These are phyloP conservation scores for Saccharum officinarum DNA, from an alignment of 176 grass and related monocot species.

Conservation along the genomic window DNA sequence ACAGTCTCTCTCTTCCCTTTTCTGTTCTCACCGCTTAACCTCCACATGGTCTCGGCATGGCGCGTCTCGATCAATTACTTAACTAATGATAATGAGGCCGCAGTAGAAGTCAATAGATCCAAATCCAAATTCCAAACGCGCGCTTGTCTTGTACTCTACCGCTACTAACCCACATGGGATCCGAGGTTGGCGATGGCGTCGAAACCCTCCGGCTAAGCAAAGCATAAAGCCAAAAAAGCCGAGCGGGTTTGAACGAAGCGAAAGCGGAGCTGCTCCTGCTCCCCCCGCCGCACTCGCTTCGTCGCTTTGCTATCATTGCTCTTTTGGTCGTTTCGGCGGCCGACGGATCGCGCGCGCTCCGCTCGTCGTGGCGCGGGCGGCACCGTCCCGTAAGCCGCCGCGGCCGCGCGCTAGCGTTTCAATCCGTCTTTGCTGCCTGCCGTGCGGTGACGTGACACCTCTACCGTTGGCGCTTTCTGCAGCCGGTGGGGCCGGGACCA, in stretches of 20 bases:
- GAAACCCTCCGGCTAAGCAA: conserved; percentile 16
- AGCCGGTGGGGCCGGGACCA: conserved; percentile 38
- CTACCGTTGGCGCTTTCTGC: conserved; percentile 33
- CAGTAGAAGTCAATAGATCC: conserved; percentile 50
- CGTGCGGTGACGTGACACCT: conserved; percentile 24
- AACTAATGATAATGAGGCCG: conserved; percentile 10
- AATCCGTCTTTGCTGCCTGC: conserved; percentile 8
- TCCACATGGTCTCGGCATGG: conserved; percentile 22
- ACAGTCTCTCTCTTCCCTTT: not conserved
- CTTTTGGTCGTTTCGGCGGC: conserved; percentile 26
- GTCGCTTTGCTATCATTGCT: conserved; percentile 50
- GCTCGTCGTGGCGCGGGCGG: not conserved
- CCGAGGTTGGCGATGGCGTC: conserved; percentile 16
- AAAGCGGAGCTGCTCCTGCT: not conserved
- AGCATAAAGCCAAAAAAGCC: conserved; percentile 29
- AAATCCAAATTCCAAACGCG: conserved; percentile 19
- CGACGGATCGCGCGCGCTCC: not conserved
- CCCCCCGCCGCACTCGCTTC: not conserved
- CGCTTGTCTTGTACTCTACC: not conserved
- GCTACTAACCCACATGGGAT: conserved; percentile 16
- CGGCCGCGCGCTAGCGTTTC: conserved; percentile 16
- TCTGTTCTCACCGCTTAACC: not conserved
- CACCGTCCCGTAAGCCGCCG: no score
- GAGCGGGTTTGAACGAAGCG: conserved; percentile 30
- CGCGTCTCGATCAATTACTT: not conserved